phyloP scores from a whole-genome alignment of 192 early-diverging fungal genomes.

The Haplosporangium gracile region DNA sequence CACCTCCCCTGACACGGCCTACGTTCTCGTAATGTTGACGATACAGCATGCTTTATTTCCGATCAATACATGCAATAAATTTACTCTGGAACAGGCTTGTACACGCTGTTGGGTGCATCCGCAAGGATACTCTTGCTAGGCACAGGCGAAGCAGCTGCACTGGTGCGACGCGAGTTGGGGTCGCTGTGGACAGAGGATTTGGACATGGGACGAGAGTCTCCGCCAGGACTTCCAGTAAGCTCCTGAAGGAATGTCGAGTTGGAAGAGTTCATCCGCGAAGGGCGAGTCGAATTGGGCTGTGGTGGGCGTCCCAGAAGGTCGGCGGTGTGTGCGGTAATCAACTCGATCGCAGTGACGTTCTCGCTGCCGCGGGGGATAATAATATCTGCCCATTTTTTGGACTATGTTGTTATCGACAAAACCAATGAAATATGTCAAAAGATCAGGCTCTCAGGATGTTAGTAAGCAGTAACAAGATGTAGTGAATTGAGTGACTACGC shows the following conservation, averaged over 20 bases:
- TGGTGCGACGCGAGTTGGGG: conserved; percentile 13
- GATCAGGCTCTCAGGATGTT: no score
- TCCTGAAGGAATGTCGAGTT: conserved; percentile 30
- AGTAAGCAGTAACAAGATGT: no score
- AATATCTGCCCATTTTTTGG: conserved; percentile 82
- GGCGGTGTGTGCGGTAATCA: conserved; percentile 68
- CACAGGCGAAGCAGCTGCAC: conserved; percentile 28
- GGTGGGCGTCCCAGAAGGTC: conserved; percentile 38
- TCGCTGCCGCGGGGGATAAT: conserved; percentile 77
- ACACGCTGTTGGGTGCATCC: conserved; percentile 28
- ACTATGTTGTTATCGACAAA: conserved; percentile 47
- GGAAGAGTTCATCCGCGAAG: conserved; percentile 16
- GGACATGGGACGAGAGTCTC: conserved; percentile 13
- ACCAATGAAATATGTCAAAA: background rate
- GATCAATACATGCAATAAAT: no score
- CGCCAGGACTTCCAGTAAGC: conserved; percentile 5
- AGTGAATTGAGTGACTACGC: no score
- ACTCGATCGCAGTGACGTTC: conserved; percentile 73
- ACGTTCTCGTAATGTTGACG: no score
- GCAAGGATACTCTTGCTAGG: conserved; percentile 39
- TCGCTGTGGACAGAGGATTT: conserved; percentile 14
- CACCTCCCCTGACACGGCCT: no score
- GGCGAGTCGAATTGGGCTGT: conserved; percentile 24
- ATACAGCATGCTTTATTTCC: no score
- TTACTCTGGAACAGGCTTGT: conserved; percentile 53